These are phyloP conservation scores for Colletotrichum cereale DNA, from an alignment of 2,329 filamentous ascomycete genomes.

Conservation along the genomic window DNA sequence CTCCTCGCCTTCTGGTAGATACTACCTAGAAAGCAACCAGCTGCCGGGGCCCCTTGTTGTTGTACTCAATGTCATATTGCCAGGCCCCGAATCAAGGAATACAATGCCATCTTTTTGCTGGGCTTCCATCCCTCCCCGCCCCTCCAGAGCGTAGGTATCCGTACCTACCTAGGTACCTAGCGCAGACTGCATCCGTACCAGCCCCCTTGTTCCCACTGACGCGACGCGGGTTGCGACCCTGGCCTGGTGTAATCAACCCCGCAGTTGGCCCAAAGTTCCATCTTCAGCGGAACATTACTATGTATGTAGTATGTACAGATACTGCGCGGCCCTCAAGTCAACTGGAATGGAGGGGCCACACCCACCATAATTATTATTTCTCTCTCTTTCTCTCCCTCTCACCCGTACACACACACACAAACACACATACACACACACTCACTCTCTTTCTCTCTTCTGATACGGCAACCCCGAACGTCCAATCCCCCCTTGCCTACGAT, in stretches of 20 bases:
- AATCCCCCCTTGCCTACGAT: background rate
- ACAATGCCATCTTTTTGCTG: background rate
- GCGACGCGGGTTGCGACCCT: conserved; percentile 37
- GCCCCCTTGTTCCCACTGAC: conserved; percentile 33
- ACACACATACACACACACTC: too few species aligned
- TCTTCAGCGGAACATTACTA: conserved; percentile 38
- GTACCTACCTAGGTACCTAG: too few species aligned
- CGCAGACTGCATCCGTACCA: background rate
- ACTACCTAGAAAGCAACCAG: background rate
- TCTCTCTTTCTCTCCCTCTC: background rate
- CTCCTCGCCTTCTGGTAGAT: too few species aligned
- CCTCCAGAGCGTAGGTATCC: background rate
- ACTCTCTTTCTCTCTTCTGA: background rate
- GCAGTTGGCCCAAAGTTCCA: conserved; percentile 32
- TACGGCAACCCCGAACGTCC: background rate
- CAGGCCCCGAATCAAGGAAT: conserved; percentile 26
- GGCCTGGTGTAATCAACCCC: conserved; percentile 28
- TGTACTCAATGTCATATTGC: conserved; percentile 7
- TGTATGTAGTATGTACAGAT: too few species aligned
- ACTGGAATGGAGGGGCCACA: conserved; percentile 35
- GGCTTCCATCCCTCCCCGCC: background rate
- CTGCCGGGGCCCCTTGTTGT: background rate
- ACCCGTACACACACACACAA: background rate
- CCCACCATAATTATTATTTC: conserved; percentile 10
- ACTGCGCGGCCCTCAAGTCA: background rate